phyloP scores from a whole-genome alignment of 2,329 filamentous ascomycete genomes.

The Xylariaceae sp. region DNA sequence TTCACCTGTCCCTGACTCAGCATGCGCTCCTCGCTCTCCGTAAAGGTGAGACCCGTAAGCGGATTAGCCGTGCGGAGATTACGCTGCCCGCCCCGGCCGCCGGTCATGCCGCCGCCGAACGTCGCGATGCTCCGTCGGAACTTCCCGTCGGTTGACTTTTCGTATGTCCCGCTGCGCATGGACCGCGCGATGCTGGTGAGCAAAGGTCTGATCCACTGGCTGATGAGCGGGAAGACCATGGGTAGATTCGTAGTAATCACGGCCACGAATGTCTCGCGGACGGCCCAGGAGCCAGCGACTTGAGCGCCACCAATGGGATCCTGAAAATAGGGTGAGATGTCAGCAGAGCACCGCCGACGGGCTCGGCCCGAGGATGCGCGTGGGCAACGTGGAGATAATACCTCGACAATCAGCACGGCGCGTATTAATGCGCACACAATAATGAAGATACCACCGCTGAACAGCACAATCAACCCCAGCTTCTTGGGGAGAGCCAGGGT shows the following conservation, averaged over 20 bases:
- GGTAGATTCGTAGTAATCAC: slow-evolving; percentile 39
- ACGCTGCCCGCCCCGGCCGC: slow-evolving; percentile 21
- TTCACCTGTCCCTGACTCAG: slow-evolving; percentile 33
- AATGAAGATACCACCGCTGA: slow-evolving; percentile 37
- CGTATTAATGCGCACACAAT: slow-evolving; percentile 35
- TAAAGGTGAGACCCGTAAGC: slow-evolving; percentile 36
- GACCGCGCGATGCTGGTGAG: slow-evolving; percentile 32
- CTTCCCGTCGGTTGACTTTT: slow-evolving; percentile 33
- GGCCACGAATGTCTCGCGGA: slow-evolving; percentile 40
- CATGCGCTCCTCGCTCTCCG: slow-evolving; percentile 40
- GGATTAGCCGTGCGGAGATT: slow-evolving; percentile 30
- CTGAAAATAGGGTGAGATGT: slow-evolving; percentile 20
- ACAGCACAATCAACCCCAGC: slow-evolving; percentile 31
- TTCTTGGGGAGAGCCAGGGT: slow-evolving; percentile 34
- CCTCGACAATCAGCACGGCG: slow-evolving; percentile 34
- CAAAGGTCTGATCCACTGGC: slow-evolving; percentile 32
- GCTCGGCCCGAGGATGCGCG: background rate
- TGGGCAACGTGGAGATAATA: slow-evolving; percentile 14
- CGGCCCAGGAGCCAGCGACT: slow-evolving; percentile 38
- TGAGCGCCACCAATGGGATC: slow-evolving; percentile 36
- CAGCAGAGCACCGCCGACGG: background rate
- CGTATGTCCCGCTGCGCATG: slow-evolving; percentile 34
- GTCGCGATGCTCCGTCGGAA: slow-evolving; percentile 23
- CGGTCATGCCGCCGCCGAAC: slow-evolving; percentile 35
- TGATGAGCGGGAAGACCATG: slow-evolving; percentile 41